phyloP scores from a whole-genome alignment of 306 rosid species.

The Gynostemma pentaphyllum region DNA sequence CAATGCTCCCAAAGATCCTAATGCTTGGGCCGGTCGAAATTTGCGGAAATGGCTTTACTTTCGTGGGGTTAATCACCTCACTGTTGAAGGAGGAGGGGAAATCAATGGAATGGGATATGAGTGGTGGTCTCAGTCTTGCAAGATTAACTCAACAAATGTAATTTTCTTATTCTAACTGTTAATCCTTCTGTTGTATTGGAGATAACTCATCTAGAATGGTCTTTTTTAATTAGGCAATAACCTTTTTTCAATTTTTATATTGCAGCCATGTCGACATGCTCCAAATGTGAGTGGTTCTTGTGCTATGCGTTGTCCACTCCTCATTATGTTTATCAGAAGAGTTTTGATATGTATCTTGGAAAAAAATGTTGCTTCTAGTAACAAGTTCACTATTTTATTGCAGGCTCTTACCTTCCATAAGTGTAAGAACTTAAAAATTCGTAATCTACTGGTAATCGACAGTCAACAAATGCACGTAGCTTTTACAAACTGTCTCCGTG shows the following conservation, averaged over 20 bases:
- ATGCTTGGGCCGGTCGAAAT: conserved; percentile 48
- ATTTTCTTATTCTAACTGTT: conserved; percentile 13
- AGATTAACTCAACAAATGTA: conserved; percentile 55
- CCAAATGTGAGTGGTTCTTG: conserved; percentile 64
- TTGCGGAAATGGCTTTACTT: conserved; percentile 64
- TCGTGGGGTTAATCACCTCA: conserved; percentile 55
- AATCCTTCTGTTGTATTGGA: conserved; percentile 19
- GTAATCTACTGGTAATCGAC: conserved; percentile 42
- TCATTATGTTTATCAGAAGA: background rate
- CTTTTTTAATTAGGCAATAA: conserved; percentile 9
- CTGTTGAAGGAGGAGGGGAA: conserved; percentile 68
- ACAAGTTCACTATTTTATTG: conserved; percentile 20
- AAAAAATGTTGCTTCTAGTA: background rate
- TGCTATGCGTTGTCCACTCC: conserved; percentile 5
- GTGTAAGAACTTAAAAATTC: conserved; percentile 59
- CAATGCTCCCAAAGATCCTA: conserved; percentile 64
- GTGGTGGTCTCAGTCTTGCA: conserved; percentile 96
- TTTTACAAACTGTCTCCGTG: conserved; percentile 55
- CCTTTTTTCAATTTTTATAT: conserved; percentile 16
- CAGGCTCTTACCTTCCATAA: conserved; percentile 76
- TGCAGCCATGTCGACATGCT: conserved; percentile 73
- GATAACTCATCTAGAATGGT: conserved; percentile 2
- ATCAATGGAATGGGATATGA: conserved; percentile 76
- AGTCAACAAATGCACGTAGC: conserved; percentile 83
- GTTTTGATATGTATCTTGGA: background rate